Base-by-base conservation (phyloP, 129 eudicot species). In the Tagetes erecta region DNA sequence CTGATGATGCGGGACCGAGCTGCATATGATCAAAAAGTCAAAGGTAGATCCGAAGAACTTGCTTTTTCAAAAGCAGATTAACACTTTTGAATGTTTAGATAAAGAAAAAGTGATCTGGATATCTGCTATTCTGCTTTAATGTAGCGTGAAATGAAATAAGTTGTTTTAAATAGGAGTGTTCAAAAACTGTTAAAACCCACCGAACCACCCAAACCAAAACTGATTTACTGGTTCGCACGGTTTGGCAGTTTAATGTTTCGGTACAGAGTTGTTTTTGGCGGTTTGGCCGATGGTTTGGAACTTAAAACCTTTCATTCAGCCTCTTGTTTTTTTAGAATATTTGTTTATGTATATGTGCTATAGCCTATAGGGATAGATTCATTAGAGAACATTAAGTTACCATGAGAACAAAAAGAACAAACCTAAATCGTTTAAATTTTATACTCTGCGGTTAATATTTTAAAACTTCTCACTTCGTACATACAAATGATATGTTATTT, bases 1-100 rank as follows among this genome's bases (percentile, higher is more conserved):
- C 80, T 92, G 36, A 89, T 92, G 98, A 92, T 89, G 96, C 92
- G 92, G 10, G 98, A 92, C 68, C 81, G 87, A 72, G 47, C 81
- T 71, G 83, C 85, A 3, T 92, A 84, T 83, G 96, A 92, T 5
- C 87, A 78, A 63, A 86, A 77, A 79, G 98, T 92, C 34, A 92
- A 87, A 86, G 96, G 96, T 92, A 86, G 41, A 30, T 55, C 5
- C 20, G 42, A 45, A 64, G 6, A 58, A 36, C 8, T 35, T 35
- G 12, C 27, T 13, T 60, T 60, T 8, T 60, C 36, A 60, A 11
- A 10, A 10, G 27, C 2, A 10, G 27, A 11, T 9, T 0, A 5
- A 60, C 20, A 60, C 41, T 35, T 60, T 60, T 33, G 8, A 59
- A 34, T 11, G 0, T 59, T 59, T 10, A 2, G 41, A 60, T 4